Evolutionary conservation across 495 filamentous ascomycete species (phyloP).

Genomic region (Penicillium chermesinum): DNA sequence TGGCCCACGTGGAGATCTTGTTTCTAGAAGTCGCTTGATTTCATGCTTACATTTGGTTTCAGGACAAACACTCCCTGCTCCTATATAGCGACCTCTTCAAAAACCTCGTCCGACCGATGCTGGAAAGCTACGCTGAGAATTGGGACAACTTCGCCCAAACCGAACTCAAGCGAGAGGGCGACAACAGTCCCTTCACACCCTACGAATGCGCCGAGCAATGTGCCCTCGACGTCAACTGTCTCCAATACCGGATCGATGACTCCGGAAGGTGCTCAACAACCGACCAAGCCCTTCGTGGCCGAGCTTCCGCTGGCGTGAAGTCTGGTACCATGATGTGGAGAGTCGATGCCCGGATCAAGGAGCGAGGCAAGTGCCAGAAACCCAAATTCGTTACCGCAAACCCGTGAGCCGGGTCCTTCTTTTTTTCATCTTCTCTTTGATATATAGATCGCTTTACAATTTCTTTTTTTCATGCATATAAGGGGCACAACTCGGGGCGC

Average conservation of each 20-base stretch:
- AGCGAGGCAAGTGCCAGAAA: slow-evolving; percentile 15
- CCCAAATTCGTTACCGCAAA: slow-evolving; percentile 3
- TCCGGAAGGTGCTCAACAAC: slow-evolving; percentile 28
- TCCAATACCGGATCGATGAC: slow-evolving; percentile 35
- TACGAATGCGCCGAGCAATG: slow-evolving; percentile 36
- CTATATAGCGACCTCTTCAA: slow-evolving; percentile 24
- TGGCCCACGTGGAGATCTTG: background rate
- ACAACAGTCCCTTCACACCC: slow-evolving; percentile 7
- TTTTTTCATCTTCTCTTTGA: background rate
- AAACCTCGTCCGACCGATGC: slow-evolving; percentile 17
- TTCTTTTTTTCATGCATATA: background rate
- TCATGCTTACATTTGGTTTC: background rate
- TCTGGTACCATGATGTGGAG: slow-evolving; percentile 31
- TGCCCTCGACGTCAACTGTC: slow-evolving; percentile 25
- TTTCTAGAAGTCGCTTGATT: background rate
- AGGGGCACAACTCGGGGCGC: background rate
- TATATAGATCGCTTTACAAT: background rate
- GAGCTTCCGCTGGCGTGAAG: slow-evolving; percentile 6
- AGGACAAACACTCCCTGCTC: slow-evolving; percentile 14
- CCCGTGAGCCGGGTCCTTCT: background rate
- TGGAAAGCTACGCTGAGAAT: slow-evolving; percentile 12
- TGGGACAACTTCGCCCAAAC: slow-evolving; percentile 28
- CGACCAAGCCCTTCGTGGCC: slow-evolving; percentile 13
- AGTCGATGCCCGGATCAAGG: slow-evolving; percentile 18
- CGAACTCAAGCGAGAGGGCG: slow-evolving; percentile 6